A percentile compares a stretch with the other conserved stretches of the same genome.
Evolutionary conservation across 768 basidiomycete genomes (phyloP).

Genomic region (Suillus variegatus): DNA sequence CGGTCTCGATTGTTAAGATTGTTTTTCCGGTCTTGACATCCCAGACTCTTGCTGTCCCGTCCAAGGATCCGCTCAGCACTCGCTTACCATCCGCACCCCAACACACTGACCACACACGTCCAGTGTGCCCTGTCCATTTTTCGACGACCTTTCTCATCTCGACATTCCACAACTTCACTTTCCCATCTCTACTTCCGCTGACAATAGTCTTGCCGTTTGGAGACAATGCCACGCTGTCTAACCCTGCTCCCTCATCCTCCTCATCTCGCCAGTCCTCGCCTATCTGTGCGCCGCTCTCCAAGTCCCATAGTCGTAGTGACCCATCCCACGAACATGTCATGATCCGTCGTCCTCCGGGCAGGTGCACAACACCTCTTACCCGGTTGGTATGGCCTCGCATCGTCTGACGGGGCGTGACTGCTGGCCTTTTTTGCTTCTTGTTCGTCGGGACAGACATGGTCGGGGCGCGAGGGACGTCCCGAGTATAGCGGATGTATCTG

Average conservation of each 20-base stretch:
- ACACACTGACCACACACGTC: too few species aligned
- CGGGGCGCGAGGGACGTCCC: neutral
- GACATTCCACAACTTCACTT: neutral
- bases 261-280: neutral
- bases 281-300: neutral
- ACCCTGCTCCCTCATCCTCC: fast-evolving
- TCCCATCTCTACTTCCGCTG: neutral
- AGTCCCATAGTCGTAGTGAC: neutral
- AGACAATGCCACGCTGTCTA: neutral
- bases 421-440: neutral
- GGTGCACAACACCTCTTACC: neutral
- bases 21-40: too few species aligned
- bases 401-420: neutral
- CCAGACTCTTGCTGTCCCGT: too few species aligned
- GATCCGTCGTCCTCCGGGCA: neutral
- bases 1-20: too few species aligned
- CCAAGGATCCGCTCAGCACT: too few species aligned
- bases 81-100: too few species aligned
- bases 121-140: too few species aligned
- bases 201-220: neutral
- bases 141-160: too few species aligned
- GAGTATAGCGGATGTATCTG: neutral
- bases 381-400: neutral
- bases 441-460: neutral
- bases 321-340: neutral